Evolutionary conservation across 1,284 basidiomycete genomes (phyloP), one percentile per base, ranked within the genome.

Genomic region (Apiotrichum mycotoxinovorans): DNA sequence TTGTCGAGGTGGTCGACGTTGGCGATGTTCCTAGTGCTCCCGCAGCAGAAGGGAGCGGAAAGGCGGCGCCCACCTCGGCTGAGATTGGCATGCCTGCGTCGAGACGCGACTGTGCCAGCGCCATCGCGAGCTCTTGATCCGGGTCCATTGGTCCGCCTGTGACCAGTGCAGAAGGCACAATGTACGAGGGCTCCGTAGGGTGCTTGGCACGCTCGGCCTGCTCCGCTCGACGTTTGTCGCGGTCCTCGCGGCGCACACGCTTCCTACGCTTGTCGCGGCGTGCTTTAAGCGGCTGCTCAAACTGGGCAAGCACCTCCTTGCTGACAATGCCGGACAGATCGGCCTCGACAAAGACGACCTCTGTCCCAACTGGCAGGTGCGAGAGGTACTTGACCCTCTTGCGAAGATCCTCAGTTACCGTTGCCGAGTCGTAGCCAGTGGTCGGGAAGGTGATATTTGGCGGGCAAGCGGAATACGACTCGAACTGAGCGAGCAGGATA

Each of bases 371-470:
- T 0, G 95, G 91, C 62, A 98, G 81, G 74, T 98, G 94, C 3
- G 84, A 85, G 55, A 98, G 87, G 77, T 98, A 98, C 75, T 95
- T 97, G 81, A 91, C 97, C 44, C 93, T 85, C 73, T 91, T 88
- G 47, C 93, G 85, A 23, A 98, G 81, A 58, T 97, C 91, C 58
- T 94, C 93, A 71, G 94, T 89, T 56, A 95, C 78, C 2, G 75
- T 76, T 0, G 80, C 80, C 51, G 83, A 80, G 11, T 88, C 84
- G 25, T 84, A 83, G 3, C 86, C 85, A 63, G 91, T 88, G 12
- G 96, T 86, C 18, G 84, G 83, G 45, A 98, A 82, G 1, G 83
- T 82, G 58, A 98, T 87, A 17, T 81, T 81, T 62, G 89, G 85
- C 0, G 96, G 95, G 74, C 98, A 95, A 2, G 85, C 82, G 1